Evolutionary conservation across 208 protist species (phyloP), one percentile per base, ranked within the genome.

Genomic region (Leishmania braziliensis): DNA sequence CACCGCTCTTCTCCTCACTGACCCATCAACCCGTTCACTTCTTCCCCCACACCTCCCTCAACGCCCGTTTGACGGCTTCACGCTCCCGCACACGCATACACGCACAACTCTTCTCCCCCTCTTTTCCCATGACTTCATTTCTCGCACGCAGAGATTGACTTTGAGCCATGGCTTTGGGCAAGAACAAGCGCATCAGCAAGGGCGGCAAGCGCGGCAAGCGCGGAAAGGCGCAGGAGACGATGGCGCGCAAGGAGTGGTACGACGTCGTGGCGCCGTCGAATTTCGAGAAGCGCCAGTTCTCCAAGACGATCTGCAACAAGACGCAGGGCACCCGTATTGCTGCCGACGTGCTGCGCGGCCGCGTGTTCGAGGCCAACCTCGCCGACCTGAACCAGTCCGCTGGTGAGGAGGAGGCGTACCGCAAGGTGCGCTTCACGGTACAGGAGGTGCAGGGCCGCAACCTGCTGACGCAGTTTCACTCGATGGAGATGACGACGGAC

Each of bases 161-260:
- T 63, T 63, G 65, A 77, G 69, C 33, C 62, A 98, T 98, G 97
- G 96, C 97, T 80, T 89, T 97, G 85, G 97, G 95, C 60, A 98
- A 99, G 97, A 98, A 98, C 90, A 98, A 99, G 95, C 94, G 97
- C 86, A 88, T 98, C 77, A 96, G 93, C 87, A 99, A 99, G 95
- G 96, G 97, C 77, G 95, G 96, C 85, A 98, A 98, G 92, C 98
- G 99, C 96, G 94, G 94, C 70, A 96, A 95, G 85, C 96, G 95
- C 89, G 89, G 93, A 12, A 98, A 98, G 90, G 89, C 89, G 54
- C 87, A 97, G 85, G 99, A 99, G 83, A 93, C 99, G 81, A 99
- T 99, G 97, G 86, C 97, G 81, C 95, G 96, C 87, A 99, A 99
- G 95, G 99, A 99, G 85, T 99, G 99, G 99, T 99, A 99, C 89